Evolutionary conservation across 169 alveolate genomes (phyloP).

Genomic region (Theileria luwenshuni): DNA sequence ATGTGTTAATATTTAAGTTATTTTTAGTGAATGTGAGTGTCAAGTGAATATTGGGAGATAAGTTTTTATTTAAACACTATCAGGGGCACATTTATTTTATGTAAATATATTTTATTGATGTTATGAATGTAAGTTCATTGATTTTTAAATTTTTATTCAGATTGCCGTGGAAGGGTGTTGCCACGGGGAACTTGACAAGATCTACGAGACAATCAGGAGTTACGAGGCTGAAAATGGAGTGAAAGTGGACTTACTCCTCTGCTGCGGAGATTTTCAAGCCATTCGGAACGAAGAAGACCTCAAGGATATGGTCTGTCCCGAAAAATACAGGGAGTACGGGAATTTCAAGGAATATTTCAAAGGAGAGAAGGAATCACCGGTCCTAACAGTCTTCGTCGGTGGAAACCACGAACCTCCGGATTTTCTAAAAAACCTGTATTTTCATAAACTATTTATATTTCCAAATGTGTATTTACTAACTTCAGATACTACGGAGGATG

Average conservation of each 20-base stretch:
- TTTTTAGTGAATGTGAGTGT: background rate
- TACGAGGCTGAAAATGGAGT: constrained; percentile 79
- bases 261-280: constrained; percentile 96
- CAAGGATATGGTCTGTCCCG: constrained; percentile 88
- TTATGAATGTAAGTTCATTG: constrained; percentile 25
- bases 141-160: constrained; percentile 27
- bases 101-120: background rate
- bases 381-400: constrained; percentile 94
- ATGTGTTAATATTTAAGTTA: background rate
- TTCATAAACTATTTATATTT: background rate
- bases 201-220: constrained; percentile 77
- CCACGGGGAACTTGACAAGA: constrained; percentile 92
- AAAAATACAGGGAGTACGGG: constrained; percentile 87
- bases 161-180: constrained; percentile 95
- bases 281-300: constrained; percentile 89
- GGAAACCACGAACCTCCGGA: constrained; percentile 98
- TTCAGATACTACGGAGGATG: constrained; percentile 94
- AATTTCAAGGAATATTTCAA: constrained; percentile 90
- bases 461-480: background rate
- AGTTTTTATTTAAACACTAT: no score
- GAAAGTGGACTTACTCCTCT: constrained; percentile 90
- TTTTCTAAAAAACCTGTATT: constrained; percentile 87
- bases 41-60: background rate
- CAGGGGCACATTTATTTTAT: background rate
- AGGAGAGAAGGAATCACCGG: constrained; percentile 87